Conservation (phyloP, 208 protist genomes). For the Angomonas ambiguus region DNA sequence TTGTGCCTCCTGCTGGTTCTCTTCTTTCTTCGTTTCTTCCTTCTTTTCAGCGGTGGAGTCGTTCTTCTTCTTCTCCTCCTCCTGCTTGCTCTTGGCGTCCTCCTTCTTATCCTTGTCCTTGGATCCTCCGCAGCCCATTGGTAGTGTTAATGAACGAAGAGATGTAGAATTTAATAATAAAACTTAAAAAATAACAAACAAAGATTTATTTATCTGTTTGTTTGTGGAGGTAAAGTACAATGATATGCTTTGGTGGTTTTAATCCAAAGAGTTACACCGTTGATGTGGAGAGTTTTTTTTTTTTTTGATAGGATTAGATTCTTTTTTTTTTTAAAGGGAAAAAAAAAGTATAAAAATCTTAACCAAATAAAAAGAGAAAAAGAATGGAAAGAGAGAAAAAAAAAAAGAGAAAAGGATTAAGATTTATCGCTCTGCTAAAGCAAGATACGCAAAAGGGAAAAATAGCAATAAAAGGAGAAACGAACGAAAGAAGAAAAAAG, state of each 20-base stretch:
- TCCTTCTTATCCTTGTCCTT: conserved; percentile 10
- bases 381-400: background rate
- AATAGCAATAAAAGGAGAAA: background rate
- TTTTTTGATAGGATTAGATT: no score
- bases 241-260: no score
- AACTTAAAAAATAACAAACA: conserved; percentile 6
- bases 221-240: no score
- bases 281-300: no score
- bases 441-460: background rate
- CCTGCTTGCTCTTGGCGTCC: conserved; percentile 9
- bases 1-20: background rate
- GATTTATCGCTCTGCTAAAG: background rate
- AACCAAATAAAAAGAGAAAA: conserved; percentile 4
- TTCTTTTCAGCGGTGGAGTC: conserved; percentile 1
- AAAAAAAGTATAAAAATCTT: background rate
- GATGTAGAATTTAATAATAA: background rate
- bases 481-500: conserved; percentile 10
- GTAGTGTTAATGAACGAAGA: background rate
- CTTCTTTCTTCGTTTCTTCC: background rate
- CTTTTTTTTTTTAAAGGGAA: background rate
- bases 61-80: conserved; percentile 12
- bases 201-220: no score
- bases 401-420: background rate
- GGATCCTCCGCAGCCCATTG: conserved; percentile 13
- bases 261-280: no score